Evolutionary conservation across 2,329 filamentous ascomycete genomes (phyloP).

Genomic region (Penicillium sp.): DNA sequence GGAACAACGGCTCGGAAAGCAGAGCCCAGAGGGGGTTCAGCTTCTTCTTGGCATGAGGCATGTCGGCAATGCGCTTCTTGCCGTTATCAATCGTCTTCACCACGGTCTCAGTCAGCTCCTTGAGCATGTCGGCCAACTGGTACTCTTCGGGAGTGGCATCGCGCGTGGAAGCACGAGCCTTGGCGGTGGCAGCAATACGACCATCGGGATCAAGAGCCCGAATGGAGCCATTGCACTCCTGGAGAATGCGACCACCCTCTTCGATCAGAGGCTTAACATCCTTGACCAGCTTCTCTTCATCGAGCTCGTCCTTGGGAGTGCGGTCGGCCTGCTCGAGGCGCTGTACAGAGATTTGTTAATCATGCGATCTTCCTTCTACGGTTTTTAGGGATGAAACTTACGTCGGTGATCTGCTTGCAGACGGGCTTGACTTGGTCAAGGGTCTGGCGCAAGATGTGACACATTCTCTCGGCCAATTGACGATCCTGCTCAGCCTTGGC

Average conservation of each 20-base stretch:
- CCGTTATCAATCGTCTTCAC: slow-evolving; percentile 82
- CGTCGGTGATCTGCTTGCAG: slow-evolving; percentile 81
- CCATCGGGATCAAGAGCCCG: slow-evolving; percentile 89
- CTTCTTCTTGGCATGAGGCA: slow-evolving; percentile 94
- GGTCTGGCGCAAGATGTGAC: slow-evolving; percentile 71
- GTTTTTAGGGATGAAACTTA: slow-evolving; percentile 43
- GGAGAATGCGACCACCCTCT: slow-evolving; percentile 78
- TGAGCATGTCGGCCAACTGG: slow-evolving; percentile 79
- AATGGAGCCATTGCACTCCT: slow-evolving; percentile 83
- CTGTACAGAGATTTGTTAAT: slow-evolving; percentile 45
- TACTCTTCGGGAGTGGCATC: slow-evolving; percentile 84
- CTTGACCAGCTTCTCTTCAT: slow-evolving; percentile 86
- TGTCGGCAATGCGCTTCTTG: slow-evolving; percentile 84
- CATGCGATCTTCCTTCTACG: not conserved
- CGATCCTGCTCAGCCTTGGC: slow-evolving; percentile 68
- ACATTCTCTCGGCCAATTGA: slow-evolving; percentile 78
- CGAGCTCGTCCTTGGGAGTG: slow-evolving; percentile 81
- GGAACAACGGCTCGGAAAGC: slow-evolving; percentile 75
- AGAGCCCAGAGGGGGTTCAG: slow-evolving; percentile 87
- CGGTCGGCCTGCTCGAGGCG: slow-evolving; percentile 79
- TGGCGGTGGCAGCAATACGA: slow-evolving; percentile 79
- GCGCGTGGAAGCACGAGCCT: slow-evolving; percentile 73
- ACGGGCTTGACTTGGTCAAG: slow-evolving; percentile 83
- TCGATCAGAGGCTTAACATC: slow-evolving; percentile 87
- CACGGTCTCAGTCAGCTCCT: slow-evolving; percentile 80